Percentiles rank a stretch among this genome's conserved stretches.
phyloP scores from a whole-genome alignment of 2,329 filamentous ascomycete genomes.

The Leptographium galeiforme region DNA sequence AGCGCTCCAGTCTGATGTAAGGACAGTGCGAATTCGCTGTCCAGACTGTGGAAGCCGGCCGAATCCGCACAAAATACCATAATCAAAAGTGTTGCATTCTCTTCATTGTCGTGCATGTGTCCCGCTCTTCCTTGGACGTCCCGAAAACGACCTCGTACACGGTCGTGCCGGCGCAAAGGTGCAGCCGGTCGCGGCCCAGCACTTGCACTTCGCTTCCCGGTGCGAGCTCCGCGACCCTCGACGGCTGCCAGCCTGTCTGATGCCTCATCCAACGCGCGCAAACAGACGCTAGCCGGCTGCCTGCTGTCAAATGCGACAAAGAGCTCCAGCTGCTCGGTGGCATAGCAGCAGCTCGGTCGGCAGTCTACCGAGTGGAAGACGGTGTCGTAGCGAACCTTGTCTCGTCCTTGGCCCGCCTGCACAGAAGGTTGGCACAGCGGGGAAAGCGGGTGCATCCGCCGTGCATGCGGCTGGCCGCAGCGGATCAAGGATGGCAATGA shows the following conservation, averaged over 20 bases:
- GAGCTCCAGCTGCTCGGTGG: neutral
- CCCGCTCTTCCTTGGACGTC: too few relatives aligned
- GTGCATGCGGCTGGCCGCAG: neutral
- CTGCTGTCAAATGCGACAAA: neutral
- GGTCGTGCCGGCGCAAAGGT: neutral
- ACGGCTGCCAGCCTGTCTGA: too few relatives aligned
- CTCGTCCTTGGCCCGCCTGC: conserved; percentile 15
- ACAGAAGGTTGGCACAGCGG: conserved; percentile 20
- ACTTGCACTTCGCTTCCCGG: neutral
- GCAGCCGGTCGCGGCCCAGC: neutral
- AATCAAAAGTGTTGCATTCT: too few relatives aligned
- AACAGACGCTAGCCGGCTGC: neutral
- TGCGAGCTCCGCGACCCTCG: neutral
- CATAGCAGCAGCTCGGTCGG: neutral
- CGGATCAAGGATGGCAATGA: neutral
- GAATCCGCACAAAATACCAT: too few relatives aligned
- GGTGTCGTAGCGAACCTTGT: neutral
- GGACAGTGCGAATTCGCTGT: neutral
- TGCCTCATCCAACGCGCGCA: neutral
- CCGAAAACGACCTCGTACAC: neutral
- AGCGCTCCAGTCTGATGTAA: conserved; percentile 75
- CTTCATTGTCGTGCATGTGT: too few relatives aligned
- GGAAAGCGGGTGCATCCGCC: conserved; percentile 17
- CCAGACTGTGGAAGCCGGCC: too few relatives aligned
- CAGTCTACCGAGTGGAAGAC: neutral